Evolutionary conservation across 129 eudicot genomes (phyloP).

Genomic region (Pulicaria dysenterica): DNA sequence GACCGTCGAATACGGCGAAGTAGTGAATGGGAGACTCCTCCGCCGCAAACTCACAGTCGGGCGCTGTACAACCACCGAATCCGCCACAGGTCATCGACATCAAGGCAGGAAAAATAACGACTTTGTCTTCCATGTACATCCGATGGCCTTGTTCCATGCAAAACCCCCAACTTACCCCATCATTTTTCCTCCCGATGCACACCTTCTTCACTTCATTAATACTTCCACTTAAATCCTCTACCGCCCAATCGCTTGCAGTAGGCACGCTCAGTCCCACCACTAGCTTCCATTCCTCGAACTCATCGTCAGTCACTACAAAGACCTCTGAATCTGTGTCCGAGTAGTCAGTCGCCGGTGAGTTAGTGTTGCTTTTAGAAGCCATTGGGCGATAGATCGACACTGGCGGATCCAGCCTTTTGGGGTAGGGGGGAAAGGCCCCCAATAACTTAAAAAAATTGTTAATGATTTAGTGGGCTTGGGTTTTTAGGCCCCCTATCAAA

Average conservation of each 20-base stretch:
- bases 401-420: too few relatives aligned
- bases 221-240: background rate
- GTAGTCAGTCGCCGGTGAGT: too few relatives aligned
- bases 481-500: too few relatives aligned
- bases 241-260: background rate
- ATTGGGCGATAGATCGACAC: too few relatives aligned
- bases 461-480: too few relatives aligned
- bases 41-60: constrained; percentile 8
- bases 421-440: too few relatives aligned
- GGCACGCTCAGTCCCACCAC: background rate
- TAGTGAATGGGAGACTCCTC: constrained; percentile 18
- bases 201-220: background rate
- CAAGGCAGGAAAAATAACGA: background rate
- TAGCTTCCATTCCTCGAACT: background rate
- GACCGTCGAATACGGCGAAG: constrained; percentile 35
- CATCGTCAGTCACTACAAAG: too few relatives aligned
- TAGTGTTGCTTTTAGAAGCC: too few relatives aligned
- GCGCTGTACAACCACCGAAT: constrained; percentile 30
- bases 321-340: too few relatives aligned
- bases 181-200: constrained; percentile 12
- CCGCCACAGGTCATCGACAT: constrained; percentile 6
- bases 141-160: background rate
- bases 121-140: constrained; percentile 26
- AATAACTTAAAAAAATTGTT: too few relatives aligned
- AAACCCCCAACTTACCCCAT: background rate